These are phyloP conservation scores for Melocanna baccifera DNA, from an alignment of 176 grass and related monocot genomes.

Conservation along the genomic window DNA sequence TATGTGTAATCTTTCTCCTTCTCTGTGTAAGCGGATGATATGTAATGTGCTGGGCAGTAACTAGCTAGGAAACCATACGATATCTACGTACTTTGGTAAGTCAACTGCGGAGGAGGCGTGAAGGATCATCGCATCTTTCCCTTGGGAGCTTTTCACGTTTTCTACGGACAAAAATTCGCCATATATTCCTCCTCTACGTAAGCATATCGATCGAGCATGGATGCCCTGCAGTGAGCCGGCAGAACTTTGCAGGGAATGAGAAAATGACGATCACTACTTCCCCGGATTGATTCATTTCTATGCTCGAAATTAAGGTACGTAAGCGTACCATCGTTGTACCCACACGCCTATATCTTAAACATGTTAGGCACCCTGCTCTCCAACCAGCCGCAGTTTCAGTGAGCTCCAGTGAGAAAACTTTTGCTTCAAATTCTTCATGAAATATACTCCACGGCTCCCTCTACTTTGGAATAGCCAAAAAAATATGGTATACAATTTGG, in stretches of 20 bases:
- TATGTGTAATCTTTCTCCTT: not conserved
- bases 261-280: conserved; percentile 27
- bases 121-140: not conserved
- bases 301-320: conserved; percentile 21
- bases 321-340: conserved; percentile 36
- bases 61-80: conserved; percentile 1
- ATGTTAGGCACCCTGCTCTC: conserved; percentile 16
- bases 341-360: conserved; percentile 13
- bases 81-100: not conserved
- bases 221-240: not conserved
- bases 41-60: not conserved
- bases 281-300: not conserved
- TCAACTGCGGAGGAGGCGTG: not conserved
- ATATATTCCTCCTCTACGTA: conserved; percentile 51
- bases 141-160: conserved; percentile 12
- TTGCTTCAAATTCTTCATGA: not conserved
- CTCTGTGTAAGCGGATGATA: not conserved
- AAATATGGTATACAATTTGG: not conserved
- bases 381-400: not conserved
- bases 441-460: not conserved
- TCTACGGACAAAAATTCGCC: conserved; percentile 23
- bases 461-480: not conserved
- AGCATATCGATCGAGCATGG: conserved; percentile 33
- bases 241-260: conserved; percentile 25
- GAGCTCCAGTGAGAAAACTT: not conserved